phyloP scores from a whole-genome alignment of 169 alveolate species.

The Plasmodium chabaudi region DNA sequence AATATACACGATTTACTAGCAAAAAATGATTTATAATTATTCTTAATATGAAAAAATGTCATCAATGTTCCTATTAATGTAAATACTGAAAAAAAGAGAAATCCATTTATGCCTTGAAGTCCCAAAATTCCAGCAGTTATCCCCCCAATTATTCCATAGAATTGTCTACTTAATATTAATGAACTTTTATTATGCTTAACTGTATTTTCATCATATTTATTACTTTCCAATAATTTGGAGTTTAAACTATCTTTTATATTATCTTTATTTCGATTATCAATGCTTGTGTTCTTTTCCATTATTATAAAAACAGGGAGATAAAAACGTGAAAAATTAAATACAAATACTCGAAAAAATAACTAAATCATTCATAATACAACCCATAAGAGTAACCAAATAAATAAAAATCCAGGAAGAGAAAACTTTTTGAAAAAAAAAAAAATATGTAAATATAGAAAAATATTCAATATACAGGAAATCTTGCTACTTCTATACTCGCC shows the following conservation, averaged over 20 bases:
- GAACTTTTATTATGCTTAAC: constrained; percentile 51
- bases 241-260: constrained; percentile 19
- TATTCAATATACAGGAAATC: too few relatives aligned
- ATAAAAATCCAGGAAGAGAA: too few relatives aligned
- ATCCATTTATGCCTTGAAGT: constrained; percentile 60
- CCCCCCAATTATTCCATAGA: constrained; percentile 71
- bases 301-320: not conserved
- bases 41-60: constrained; percentile 57
- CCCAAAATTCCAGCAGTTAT: constrained; percentile 69
- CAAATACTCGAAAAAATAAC: too few relatives aligned
- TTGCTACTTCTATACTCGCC: too few relatives aligned
- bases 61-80: constrained; percentile 48
- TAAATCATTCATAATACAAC: too few relatives aligned
- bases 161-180: constrained; percentile 55
- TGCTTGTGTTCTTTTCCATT: constrained; percentile 38
- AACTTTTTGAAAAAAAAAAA: too few relatives aligned
- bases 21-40: constrained; percentile 39
- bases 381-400: too few relatives aligned
- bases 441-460: too few relatives aligned
- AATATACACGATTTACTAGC: constrained; percentile 32
- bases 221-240: constrained; percentile 23
- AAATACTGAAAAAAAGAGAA: constrained; percentile 50
- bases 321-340: too few relatives aligned
- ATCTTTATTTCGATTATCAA: constrained; percentile 18
- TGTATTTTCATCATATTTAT: constrained; percentile 38